These are phyloP conservation scores for Neofusicoccum umdonicola DNA, from an alignment of 2,329 filamentous ascomycete species.

Conservation along the genomic window DNA sequence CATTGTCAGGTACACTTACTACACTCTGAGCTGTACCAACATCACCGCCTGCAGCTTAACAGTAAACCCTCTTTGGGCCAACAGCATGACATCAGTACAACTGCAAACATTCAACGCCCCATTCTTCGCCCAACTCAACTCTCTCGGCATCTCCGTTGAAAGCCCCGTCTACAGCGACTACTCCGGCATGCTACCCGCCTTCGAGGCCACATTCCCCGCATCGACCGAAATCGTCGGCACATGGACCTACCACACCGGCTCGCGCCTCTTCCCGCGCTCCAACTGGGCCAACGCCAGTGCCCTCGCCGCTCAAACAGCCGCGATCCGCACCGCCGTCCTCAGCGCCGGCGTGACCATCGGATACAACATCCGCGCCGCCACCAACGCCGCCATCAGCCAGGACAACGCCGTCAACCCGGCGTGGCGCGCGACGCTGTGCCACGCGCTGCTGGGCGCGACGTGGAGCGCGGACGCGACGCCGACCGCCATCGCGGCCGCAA, in stretches of 20 bases:
- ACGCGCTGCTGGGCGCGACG: conserved; percentile 23
- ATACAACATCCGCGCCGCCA: background rate
- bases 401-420: conserved; percentile 26
- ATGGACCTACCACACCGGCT: conserved; percentile 40
- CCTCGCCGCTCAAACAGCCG: conserved; percentile 37
- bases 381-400: background rate
- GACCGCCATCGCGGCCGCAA: background rate
- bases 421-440: conserved; percentile 23
- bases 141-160: conserved; percentile 29
- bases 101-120: conserved; percentile 34
- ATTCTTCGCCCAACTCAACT: conserved; percentile 29
- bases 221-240: conserved; percentile 31
- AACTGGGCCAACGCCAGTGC: conserved; percentile 39
- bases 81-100: conserved; percentile 30
- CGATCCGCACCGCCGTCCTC: background rate
- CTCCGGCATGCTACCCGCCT: background rate
- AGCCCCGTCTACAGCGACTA: conserved; percentile 39
- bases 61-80: background rate
- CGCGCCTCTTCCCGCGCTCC: conserved; percentile 45
- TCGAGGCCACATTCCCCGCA: conserved; percentile 26
- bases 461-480: conserved; percentile 30
- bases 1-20: background rate
- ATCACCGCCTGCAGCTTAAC: background rate
- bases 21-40: background rate
- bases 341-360: background rate